Percentiles rank a stretch among this genome's conserved stretches.
Conservation (phyloP, 805 yeast species). For the Tetrapisispora taiwanensis region DNA sequence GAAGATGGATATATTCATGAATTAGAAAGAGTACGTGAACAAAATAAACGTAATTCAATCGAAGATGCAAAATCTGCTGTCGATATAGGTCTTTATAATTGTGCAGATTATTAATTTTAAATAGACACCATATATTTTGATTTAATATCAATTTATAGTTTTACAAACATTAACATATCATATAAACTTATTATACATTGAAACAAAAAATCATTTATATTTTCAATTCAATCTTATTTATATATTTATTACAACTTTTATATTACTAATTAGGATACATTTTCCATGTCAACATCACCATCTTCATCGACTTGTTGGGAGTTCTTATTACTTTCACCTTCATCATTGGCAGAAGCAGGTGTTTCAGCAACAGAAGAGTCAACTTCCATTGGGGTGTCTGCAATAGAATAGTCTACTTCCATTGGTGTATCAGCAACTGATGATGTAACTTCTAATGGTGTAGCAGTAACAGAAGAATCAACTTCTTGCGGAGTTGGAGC, state of each 20-base stretch:
- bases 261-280: neutral
- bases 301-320: neutral
- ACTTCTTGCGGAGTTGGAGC: neutral
- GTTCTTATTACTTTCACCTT: too few species aligned
- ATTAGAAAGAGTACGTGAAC: conserved; percentile 72
- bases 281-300: neutral
- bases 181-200: neutral
- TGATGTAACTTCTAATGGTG: neutral
- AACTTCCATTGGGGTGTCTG: neutral
- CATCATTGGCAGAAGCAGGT: neutral
- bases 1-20: conserved; percentile 74
- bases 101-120: conserved; percentile 37
- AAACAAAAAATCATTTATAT: neutral
- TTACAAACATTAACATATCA: neutral
- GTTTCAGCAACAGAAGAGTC: neutral
- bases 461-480: neutral
- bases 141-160: too few species aligned
- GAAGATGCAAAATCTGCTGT: conserved; percentile 69
- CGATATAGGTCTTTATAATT: conserved; percentile 52
- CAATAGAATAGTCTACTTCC: neutral
- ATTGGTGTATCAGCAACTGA: neutral
- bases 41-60: conserved; percentile 46
- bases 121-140: too few species aligned
- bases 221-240: neutral
- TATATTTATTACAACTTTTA: neutral